Conservation (phyloP, 805 yeast species). For the Spathaspora passalidarum region DNA sequence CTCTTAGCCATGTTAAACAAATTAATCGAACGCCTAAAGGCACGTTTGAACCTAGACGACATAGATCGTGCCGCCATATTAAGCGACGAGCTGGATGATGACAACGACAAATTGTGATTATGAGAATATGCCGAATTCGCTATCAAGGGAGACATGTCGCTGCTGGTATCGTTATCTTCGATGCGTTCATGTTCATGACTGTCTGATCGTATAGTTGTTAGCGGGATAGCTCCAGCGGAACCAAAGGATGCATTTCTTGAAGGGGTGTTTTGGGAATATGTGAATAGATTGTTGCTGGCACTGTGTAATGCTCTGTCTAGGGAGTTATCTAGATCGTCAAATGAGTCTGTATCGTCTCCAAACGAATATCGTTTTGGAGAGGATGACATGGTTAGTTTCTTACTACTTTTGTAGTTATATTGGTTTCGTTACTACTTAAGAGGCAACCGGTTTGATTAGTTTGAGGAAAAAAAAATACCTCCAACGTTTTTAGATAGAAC, state of each 20-base stretch:
- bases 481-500: background rate
- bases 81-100: slow-evolving; percentile 18
- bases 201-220: slow-evolving; percentile 15
- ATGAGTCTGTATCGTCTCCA: slow-evolving; percentile 24
- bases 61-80: slow-evolving; percentile 11
- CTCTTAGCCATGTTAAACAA: slow-evolving; percentile 23
- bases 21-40: slow-evolving; percentile 11
- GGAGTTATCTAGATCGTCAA: slow-evolving; percentile 65
- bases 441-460: background rate
- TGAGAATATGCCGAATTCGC: slow-evolving; percentile 12
- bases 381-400: slow-evolving; percentile 2
- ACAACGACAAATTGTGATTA: slow-evolving; percentile 16
- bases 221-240: slow-evolving; percentile 25
- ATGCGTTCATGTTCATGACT: slow-evolving; percentile 19
- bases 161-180: slow-evolving; percentile 16
- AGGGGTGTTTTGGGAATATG: slow-evolving; percentile 18
- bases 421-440: background rate
- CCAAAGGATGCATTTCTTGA: slow-evolving; percentile 3
- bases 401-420: background rate
- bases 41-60: slow-evolving; percentile 8
- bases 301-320: slow-evolving; percentile 62
- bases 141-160: slow-evolving; percentile 31
- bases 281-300: slow-evolving; percentile 39
- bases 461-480: background rate
- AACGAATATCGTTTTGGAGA: slow-evolving; percentile 7